These are phyloP conservation scores for Hymenoscyphus repandus DNA, from an alignment of 2,329 filamentous ascomycete genomes.

Conservation along the genomic window DNA sequence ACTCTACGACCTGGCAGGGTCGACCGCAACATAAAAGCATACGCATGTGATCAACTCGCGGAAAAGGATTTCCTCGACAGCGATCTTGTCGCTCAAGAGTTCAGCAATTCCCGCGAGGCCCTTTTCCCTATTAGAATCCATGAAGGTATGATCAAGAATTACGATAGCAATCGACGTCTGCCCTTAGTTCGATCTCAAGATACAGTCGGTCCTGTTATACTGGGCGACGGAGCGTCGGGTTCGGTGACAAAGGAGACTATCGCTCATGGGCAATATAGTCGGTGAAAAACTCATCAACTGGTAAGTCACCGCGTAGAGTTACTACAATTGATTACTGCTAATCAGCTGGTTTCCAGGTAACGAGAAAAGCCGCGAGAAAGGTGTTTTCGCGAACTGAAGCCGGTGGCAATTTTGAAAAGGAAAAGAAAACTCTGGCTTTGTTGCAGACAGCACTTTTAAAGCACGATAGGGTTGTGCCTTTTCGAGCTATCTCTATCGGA, in stretches of 20 bases:
- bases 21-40: background rate
- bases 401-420: conserved; percentile 4
- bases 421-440: conserved; percentile 2
- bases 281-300: background rate
- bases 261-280: background rate
- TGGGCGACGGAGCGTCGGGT: background rate
- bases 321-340: background rate
- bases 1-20: background rate
- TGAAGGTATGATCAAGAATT: conserved; percentile 1
- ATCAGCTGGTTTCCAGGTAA: background rate
- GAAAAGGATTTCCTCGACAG: background rate
- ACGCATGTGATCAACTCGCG: background rate
- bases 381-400: background rate
- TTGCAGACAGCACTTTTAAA: conserved; percentile 4
- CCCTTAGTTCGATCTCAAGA: conserved; percentile 4
- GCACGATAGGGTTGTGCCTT: conserved; percentile 7
- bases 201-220: background rate
- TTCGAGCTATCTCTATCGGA: conserved; percentile 5
- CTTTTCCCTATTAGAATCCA: conserved; percentile 6
- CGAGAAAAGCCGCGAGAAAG: conserved; percentile 6
- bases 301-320: background rate
- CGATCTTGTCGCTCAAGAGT: background rate
- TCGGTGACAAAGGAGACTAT: background rate
- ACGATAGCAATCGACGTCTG: background rate
- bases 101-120: background rate